Evolutionary conservation across 768 basidiomycete genomes (phyloP).

Genomic region (Russula griseocarnosa): DNA sequence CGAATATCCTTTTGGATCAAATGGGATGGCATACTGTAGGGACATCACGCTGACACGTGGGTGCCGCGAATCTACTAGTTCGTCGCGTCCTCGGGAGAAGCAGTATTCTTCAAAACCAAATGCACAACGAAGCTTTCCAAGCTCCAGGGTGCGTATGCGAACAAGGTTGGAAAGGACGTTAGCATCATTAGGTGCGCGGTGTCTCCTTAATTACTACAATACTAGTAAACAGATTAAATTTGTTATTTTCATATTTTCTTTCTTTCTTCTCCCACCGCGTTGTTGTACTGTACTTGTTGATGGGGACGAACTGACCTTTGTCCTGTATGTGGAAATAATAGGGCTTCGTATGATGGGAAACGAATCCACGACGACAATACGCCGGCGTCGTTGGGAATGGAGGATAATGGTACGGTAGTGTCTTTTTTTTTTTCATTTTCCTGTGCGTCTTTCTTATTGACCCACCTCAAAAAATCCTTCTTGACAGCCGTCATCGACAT

Average conservation of each 20-base stretch:
- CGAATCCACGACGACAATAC: conserved; percentile 89
- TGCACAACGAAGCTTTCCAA: conserved; percentile 87
- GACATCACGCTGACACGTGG: conserved; percentile 3
- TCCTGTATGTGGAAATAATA: conserved; percentile 34
- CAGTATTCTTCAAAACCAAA: conserved; percentile 97
- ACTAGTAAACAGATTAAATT: no score
- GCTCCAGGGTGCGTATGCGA: conserved; percentile 87
- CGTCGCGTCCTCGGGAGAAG: conserved; percentile 68
- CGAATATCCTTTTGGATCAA: conserved; percentile 23
- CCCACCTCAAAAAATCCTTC: neutral
- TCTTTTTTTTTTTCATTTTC: neutral
- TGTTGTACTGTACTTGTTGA: no score
- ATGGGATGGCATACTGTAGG: neutral
- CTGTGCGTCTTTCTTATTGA: neutral
- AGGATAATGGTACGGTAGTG: conserved; percentile 78
- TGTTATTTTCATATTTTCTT: no score
- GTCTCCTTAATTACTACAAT: neutral
- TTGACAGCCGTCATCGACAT: conserved; percentile 85
- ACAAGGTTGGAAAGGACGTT: conserved; percentile 89
- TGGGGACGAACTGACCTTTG: no score
- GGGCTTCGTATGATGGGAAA: conserved; percentile 86
- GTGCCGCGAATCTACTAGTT: conserved; percentile 49
- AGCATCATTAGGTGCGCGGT: conserved; percentile 68
- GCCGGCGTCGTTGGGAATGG: conserved; percentile 80
- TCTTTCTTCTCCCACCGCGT: neutral